These are phyloP conservation scores for Leccinum obscurum DNA, from an alignment of 768 basidiomycete genomes.

Conservation along the genomic window DNA sequence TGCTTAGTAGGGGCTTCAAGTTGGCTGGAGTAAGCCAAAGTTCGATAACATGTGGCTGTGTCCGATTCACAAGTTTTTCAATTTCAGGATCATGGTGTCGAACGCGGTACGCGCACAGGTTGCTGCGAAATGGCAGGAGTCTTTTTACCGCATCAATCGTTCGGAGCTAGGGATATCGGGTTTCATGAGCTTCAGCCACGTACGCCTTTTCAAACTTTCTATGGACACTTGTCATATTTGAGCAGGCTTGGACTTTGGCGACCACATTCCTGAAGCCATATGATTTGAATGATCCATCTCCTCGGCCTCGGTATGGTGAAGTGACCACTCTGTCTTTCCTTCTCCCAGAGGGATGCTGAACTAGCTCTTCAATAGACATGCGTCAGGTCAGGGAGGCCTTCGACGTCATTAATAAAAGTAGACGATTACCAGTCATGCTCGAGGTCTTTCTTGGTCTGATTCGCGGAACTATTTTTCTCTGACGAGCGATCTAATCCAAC, in stretches of 20 bases:
- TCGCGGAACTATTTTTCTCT: not conserved
- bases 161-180: slow-evolving; percentile 61
- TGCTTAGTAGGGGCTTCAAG: not conserved
- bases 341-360: slow-evolving; percentile 1
- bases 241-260: slow-evolving; percentile 63
- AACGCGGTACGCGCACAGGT: slow-evolving; percentile 66
- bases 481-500: not conserved
- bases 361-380: slow-evolving; percentile 41
- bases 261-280: slow-evolving; percentile 55
- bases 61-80: not conserved
- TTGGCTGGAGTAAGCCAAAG: not conserved
- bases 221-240: slow-evolving; percentile 4
- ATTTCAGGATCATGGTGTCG: slow-evolving; percentile 46
- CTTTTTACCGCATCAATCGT: slow-evolving; percentile 63
- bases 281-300: slow-evolving; percentile 44
- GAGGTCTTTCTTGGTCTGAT: slow-evolving; percentile 71
- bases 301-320: slow-evolving; percentile 32
- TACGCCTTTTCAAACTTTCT: slow-evolving; percentile 21
- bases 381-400: slow-evolving; percentile 55
- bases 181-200: slow-evolving; percentile 64
- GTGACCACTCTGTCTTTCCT: slow-evolving; percentile 3
- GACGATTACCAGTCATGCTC: slow-evolving; percentile 61
- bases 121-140: slow-evolving; percentile 69
- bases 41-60: slow-evolving; percentile 25
- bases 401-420: slow-evolving; percentile 54